phyloP scores from a whole-genome alignment of 768 basidiomycete species.

The Suillus tomentosus region DNA sequence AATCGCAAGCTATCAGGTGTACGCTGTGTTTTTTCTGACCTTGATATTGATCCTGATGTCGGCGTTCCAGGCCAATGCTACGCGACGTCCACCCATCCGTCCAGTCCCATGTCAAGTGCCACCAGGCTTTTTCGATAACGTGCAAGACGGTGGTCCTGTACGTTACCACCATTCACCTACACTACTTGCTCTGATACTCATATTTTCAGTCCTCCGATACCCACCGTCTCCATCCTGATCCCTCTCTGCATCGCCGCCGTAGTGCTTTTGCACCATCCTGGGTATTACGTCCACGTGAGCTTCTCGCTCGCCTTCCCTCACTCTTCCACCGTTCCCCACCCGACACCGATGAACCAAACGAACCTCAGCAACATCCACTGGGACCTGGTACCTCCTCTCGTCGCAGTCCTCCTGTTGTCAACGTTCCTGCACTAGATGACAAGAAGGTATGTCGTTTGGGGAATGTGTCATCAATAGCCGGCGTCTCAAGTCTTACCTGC shows the following conservation, averaged over 20 bases:
- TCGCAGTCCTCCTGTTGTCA: background rate
- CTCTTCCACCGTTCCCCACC: background rate
- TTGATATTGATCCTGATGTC: no score
- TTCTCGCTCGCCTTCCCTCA: background rate
- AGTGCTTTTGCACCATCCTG: background rate
- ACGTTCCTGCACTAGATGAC: no score
- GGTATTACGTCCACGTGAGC: background rate
- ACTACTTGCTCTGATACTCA: no score
- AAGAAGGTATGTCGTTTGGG: background rate
- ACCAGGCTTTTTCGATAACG: no score
- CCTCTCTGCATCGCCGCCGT: background rate
- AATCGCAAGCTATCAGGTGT: no score
- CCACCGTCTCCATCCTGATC: background rate
- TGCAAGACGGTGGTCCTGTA: no score
- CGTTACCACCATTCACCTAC: no score
- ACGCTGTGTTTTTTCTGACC: no score
- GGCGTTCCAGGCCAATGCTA: no score
- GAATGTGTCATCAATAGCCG: background rate
- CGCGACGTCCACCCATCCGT: no score
- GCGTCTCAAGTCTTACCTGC: background rate
- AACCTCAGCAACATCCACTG: background rate
- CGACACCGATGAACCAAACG: background rate
- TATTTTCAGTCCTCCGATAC: no score
- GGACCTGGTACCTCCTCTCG: background rate
- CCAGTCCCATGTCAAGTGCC: no score